phyloP scores from a whole-genome alignment of 2,329 filamentous ascomycete species.

The Pseudovirgaria hyperparasitica region DNA sequence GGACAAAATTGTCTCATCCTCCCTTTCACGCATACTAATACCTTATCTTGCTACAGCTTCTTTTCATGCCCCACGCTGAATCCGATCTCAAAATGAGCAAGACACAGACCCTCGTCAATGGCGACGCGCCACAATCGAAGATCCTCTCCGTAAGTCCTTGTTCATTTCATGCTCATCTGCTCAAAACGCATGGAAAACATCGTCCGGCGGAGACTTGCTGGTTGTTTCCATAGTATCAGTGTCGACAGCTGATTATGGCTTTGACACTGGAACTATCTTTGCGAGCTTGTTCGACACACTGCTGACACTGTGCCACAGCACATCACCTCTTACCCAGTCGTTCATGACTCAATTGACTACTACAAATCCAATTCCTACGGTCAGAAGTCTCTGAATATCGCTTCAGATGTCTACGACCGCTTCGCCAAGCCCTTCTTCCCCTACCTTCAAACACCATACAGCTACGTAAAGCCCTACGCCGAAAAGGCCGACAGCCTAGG shows the following conservation, averaged over 20 bases:
- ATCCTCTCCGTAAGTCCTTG: constrained; percentile 23
- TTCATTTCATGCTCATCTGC: constrained; percentile 1
- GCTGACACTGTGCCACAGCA: constrained; percentile 43
- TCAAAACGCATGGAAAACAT: neutral
- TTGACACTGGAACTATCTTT: constrained; percentile 3
- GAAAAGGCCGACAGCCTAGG: constrained; percentile 55
- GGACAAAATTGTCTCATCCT: no score
- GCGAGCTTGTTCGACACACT: constrained; percentile 1
- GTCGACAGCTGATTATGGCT: constrained; percentile 1
- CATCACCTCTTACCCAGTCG: constrained; percentile 69
- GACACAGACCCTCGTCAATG: constrained; percentile 22
- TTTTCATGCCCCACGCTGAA: constrained; percentile 23
- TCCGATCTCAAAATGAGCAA: constrained; percentile 17
- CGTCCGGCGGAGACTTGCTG: constrained; percentile 4
- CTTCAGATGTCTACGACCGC: constrained; percentile 61
- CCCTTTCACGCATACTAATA: no score
- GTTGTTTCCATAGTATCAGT: constrained; percentile 1
- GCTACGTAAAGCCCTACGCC: constrained; percentile 75
- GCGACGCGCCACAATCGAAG: constrained; percentile 25
- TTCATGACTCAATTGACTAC: constrained; percentile 63
- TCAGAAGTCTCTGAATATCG: constrained; percentile 66
- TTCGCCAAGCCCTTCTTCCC: constrained; percentile 68
- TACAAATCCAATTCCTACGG: constrained; percentile 76
- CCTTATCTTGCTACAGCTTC: neutral
- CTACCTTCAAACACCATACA: constrained; percentile 66